Conservation (phyloP, 306 rosid species). For the Crotalaria pallida region DNA sequence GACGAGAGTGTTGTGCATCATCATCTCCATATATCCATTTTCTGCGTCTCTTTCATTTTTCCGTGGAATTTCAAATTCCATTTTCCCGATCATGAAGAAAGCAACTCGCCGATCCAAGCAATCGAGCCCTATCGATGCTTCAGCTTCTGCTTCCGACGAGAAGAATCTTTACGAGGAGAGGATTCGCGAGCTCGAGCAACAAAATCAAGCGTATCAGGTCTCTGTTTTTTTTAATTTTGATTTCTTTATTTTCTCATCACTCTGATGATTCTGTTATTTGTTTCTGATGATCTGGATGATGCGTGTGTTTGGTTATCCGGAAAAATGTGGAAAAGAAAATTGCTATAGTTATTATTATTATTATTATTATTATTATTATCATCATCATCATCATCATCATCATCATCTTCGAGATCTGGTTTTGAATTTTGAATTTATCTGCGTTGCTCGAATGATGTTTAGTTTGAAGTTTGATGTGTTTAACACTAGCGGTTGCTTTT, state of each 20-base stretch:
- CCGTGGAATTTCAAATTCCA: not conserved
- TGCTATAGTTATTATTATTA: not conserved
- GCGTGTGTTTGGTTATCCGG: slow-evolving; percentile 9
- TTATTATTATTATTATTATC: no score
- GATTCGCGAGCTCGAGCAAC: slow-evolving; percentile 51
- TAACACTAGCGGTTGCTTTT: not conserved
- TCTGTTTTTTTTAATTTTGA: not conserved
- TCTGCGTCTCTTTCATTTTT: not conserved
- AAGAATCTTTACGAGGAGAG: slow-evolving; percentile 33
- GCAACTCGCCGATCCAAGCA: slow-evolving; percentile 64
- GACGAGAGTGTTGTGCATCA: not conserved
- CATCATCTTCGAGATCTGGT: slow-evolving; percentile 14
- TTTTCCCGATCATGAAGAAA: slow-evolving; percentile 47
- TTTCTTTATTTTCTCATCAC: not conserved
- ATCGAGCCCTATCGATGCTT: slow-evolving; percentile 33
- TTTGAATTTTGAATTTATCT: not conserved
- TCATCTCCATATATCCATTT: not conserved
- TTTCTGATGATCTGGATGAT: slow-evolving; percentile 9
- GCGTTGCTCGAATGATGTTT: not conserved
- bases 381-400: no score
- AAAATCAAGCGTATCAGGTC: slow-evolving; percentile 66
- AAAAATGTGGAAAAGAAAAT: slow-evolving; percentile 3
- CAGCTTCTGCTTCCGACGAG: slow-evolving; percentile 28
- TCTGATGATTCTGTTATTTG: not conserved
- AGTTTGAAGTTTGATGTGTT: not conserved